Percentiles rank a stretch among this genome's conserved stretches.
phyloP scores from a whole-genome alignment of 768 basidiomycete genomes.

The Boletus rubescentipes region DNA sequence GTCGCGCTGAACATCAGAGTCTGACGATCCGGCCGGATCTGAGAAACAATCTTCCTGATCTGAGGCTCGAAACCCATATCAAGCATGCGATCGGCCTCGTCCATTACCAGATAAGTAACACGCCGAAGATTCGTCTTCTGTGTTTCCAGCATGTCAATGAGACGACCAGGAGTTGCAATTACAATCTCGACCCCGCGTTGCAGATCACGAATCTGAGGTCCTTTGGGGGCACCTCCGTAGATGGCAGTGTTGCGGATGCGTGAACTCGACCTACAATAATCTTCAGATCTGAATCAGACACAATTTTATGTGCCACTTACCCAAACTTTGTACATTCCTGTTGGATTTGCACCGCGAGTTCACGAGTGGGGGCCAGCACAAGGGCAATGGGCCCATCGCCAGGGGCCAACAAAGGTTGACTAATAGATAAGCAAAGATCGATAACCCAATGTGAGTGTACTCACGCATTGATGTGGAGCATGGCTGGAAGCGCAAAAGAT shows the following conservation, averaged over 20 bases:
- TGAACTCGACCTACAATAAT: constrained; percentile 66
- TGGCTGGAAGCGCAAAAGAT: constrained; percentile 96
- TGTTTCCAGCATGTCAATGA: constrained; percentile 98
- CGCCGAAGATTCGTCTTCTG: constrained; percentile 96
- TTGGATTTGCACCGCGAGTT: constrained; percentile 98
- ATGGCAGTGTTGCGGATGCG: constrained; percentile 98
- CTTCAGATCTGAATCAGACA: constrained; percentile 1
- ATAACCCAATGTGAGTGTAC: constrained; percentile 29
- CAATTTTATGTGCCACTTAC: constrained; percentile 37
- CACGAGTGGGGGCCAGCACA: constrained; percentile 95
- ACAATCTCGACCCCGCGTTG: constrained; percentile 97
- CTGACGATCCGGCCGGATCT: constrained; percentile 97
- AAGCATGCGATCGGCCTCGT: constrained; percentile 99
- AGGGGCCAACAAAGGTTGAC: constrained; percentile 87
- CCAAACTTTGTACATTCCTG: constrained; percentile 99
- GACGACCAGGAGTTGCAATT: constrained; percentile 99
- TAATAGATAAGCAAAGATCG: constrained; percentile 28
- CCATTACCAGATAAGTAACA: constrained; percentile 97
- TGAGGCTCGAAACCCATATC: constrained; percentile 99
- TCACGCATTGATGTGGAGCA: constrained; percentile 99
- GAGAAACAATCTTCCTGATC: constrained; percentile 95
- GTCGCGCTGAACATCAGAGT: constrained; percentile 99
- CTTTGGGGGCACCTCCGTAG: constrained; percentile 98
- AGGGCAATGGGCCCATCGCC: constrained; percentile 98
- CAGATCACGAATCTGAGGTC: constrained; percentile 96